Conservation (phyloP, 164 flowering plant species). For the Cinnamomum micranthum region DNA sequence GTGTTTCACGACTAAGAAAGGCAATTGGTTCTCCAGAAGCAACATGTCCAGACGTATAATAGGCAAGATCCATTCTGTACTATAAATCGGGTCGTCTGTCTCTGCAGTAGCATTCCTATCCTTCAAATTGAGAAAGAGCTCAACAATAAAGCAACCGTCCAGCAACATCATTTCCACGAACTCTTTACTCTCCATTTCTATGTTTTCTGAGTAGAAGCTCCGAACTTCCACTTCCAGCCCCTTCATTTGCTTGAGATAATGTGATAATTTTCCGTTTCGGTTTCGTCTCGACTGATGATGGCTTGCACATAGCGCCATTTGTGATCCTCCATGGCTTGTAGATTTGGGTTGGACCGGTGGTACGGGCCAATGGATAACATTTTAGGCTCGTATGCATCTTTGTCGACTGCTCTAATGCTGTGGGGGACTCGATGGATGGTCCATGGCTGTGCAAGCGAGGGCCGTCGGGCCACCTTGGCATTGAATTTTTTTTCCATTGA, state of each 20-base stretch:
- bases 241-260: background rate
- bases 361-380: background rate
- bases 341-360: background rate
- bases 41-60: too few relatives aligned
- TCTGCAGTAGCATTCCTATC: too few relatives aligned
- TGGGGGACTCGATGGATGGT: conserved; percentile 4
- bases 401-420: background rate
- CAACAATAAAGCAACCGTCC: too few relatives aligned
- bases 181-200: background rate
- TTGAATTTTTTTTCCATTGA: too few relatives aligned
- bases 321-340: conserved; percentile 2
- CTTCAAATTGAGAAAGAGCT: too few relatives aligned
- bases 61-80: too few relatives aligned
- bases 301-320: background rate
- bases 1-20: background rate
- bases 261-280: background rate
- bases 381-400: background rate
- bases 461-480: too few relatives aligned
- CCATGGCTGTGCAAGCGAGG: too few relatives aligned
- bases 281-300: background rate
- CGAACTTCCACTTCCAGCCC: background rate
- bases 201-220: background rate
- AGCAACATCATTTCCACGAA: too few relatives aligned
- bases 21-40: too few relatives aligned
- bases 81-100: too few relatives aligned